These are phyloP conservation scores for Fusarium haematococcum DNA, from an alignment of 2,329 filamentous ascomycete genomes.

Conservation along the genomic window DNA sequence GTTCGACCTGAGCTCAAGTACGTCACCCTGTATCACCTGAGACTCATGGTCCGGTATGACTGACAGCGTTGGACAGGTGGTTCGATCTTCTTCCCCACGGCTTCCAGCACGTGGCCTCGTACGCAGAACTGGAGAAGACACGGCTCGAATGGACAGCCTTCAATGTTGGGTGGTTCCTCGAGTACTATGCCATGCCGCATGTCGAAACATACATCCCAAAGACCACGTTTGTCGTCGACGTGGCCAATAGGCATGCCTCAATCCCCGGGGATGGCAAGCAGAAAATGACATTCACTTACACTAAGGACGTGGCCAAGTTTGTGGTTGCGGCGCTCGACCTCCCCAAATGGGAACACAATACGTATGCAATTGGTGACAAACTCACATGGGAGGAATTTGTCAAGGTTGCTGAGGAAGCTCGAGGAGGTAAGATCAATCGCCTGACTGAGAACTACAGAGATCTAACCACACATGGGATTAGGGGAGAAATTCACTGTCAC, in stretches of 20 bases:
- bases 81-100: neutral
- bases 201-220: slow-evolving; percentile 4
- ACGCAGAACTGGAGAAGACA: neutral
- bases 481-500: neutral
- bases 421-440: neutral
- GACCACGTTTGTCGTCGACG: neutral
- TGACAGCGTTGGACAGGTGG: neutral
- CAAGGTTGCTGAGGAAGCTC: neutral
- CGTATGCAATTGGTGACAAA: neutral
- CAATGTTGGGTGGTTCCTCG: neutral
- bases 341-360: neutral
- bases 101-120: neutral
- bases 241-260: neutral
- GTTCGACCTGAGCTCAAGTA: neutral
- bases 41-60: neutral
- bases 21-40: neutral
- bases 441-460: neutral
- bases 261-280: neutral
- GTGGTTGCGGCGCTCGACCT: neutral
- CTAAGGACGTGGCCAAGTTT: neutral
- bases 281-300: neutral
- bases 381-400: neutral
- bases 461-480: neutral
- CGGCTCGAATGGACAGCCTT: slow-evolving; percentile 1
- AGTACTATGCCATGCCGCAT: slow-evolving; percentile 1